Evolutionary conservation across 116 monocot species (phyloP), one percentile per base, ranked within the genome.

Genomic region (Phalaenopsis hybrid): DNA sequence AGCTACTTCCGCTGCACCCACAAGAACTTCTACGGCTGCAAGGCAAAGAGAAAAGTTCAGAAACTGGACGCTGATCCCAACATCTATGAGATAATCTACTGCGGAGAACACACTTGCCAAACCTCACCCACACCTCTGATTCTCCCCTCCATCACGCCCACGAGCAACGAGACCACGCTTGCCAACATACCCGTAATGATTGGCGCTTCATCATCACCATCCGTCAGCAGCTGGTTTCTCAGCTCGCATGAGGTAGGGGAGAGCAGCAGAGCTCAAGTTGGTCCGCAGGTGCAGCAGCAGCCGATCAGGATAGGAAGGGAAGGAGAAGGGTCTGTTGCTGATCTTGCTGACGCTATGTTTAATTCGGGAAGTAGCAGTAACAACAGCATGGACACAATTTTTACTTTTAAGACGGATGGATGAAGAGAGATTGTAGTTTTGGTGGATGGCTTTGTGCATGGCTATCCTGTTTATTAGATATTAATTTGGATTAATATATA

Each of bases 1-100:
- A 92, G 92, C 75, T 96, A 96, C 79, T 96, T 85, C 74, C 82
- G 96, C 1, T 96, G 96, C 91, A 94, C 96, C 3, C 94, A 96
- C 87, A 92, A 85, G 91, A 92, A 79, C 79, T 95, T 83, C 89
- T 94, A 90, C 75, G 94, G 94, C 0, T 96, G 96, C 79, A 83
- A 81, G 75, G 96, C 96, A 7, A 96, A 94, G 89, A 96, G 94
- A 76, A 81, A 94, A 50, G 89, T 94, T 33, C 96, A 96, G 75
- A 83, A 88, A 45, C 89, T 94, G 0, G 92, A 96, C 83, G 83
- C 89, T 3, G 92, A 94, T 43, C 94, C 94, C 0, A 85, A 79
- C 82, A 82, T 79, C 2, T 96, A 88, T 79, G 92, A 96, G 50
- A 86, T 94, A 75, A 87, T 67, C 37, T 96, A 94, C 87, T 83